These are phyloP conservation scores for Flaveria brownii DNA, from an alignment of 129 eudicot genomes.

Conservation along the genomic window DNA sequence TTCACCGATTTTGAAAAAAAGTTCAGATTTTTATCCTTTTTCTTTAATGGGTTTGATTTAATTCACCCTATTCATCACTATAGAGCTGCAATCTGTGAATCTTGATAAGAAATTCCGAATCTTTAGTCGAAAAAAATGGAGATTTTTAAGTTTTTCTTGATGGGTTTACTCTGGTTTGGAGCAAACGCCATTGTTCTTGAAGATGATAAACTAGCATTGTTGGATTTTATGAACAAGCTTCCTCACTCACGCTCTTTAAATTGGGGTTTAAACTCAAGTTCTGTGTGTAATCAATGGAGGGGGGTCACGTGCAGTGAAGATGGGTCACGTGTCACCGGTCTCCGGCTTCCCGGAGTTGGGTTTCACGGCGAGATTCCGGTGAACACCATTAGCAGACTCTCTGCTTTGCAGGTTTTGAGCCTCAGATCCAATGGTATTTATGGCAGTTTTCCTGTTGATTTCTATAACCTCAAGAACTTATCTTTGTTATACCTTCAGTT, in stretches of 20 bases:
- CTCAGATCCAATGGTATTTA: slow-evolving; percentile 80
- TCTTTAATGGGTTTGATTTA: slow-evolving; percentile 6
- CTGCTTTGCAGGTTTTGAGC: slow-evolving; percentile 87
- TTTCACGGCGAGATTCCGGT: slow-evolving; percentile 74
- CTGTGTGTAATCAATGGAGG: slow-evolving; percentile 79
- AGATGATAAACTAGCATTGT: slow-evolving; percentile 71
- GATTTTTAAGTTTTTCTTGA: slow-evolving; percentile 38
- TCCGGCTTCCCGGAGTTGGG: slow-evolving; percentile 87
- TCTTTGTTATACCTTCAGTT: too few relatives aligned
- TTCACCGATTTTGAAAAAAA: slow-evolving; percentile 33
- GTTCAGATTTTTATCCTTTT: slow-evolving; percentile 21
- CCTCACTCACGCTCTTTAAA: slow-evolving; percentile 63
- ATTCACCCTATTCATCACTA: neutral
- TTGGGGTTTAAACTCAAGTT: slow-evolving; percentile 53
- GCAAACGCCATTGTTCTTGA: slow-evolving; percentile 51
- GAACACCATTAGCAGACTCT: slow-evolving; percentile 64
- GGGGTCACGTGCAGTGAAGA: slow-evolving; percentile 79
- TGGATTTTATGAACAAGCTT: slow-evolving; percentile 62
- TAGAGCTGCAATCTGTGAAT: neutral
- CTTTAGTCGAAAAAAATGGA: slow-evolving; percentile 40
- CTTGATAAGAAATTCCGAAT: slow-evolving; percentile 13
- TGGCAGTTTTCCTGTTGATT: slow-evolving; percentile 73
- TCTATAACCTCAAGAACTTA: slow-evolving; percentile 25
- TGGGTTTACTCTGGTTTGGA: slow-evolving; percentile 39
- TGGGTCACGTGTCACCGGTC: slow-evolving; percentile 62